Conservation (phyloP, 345 rosid genomes). For the Aquilaria sinensis region DNA sequence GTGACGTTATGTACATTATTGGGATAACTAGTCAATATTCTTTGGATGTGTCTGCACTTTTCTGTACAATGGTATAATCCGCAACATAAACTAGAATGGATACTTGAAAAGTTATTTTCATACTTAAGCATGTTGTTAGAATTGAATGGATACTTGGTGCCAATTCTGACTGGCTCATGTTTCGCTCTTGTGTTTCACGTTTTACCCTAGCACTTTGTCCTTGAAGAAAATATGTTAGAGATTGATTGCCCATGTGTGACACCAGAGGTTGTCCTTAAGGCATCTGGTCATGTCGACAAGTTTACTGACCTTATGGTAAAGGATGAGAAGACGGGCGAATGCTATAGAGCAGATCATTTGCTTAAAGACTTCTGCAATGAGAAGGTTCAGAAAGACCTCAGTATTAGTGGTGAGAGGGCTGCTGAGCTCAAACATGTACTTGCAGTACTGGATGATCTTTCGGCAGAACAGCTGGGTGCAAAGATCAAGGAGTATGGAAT, state of each 20-base stretch:
- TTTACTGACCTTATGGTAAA: slow-evolving; percentile 98
- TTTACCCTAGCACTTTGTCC: slow-evolving; percentile 78
- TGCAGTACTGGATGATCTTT: slow-evolving; percentile 75
- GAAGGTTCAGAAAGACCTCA: slow-evolving; percentile 81
- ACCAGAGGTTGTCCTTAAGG: slow-evolving; percentile 88
- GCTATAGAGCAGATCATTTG: slow-evolving; percentile 88
- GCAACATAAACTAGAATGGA: no score
- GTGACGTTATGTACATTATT: no score
- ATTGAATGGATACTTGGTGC: no score
- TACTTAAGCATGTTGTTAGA: neutral
- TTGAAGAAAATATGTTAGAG: slow-evolving; percentile 92
- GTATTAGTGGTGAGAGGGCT: slow-evolving; percentile 58
- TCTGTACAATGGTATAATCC: no score
- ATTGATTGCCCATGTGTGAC: slow-evolving; percentile 96
- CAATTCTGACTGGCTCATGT: neutral
- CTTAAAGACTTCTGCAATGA: slow-evolving; percentile 85
- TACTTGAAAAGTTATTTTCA: neutral
- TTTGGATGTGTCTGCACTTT: no score
- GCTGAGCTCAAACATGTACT: slow-evolving; percentile 77
- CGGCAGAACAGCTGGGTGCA: slow-evolving; percentile 69
- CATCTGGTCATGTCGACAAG: slow-evolving; percentile 96
- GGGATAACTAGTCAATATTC: no score
- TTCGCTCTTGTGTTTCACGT: slow-evolving; percentile 1
- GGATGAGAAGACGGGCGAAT: slow-evolving; percentile 80
- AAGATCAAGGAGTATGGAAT: slow-evolving; percentile 82